These are phyloP conservation scores for Kalanchoe fedtschenkoi DNA, from an alignment of 164 flowering plant genomes.

Conservation along the genomic window DNA sequence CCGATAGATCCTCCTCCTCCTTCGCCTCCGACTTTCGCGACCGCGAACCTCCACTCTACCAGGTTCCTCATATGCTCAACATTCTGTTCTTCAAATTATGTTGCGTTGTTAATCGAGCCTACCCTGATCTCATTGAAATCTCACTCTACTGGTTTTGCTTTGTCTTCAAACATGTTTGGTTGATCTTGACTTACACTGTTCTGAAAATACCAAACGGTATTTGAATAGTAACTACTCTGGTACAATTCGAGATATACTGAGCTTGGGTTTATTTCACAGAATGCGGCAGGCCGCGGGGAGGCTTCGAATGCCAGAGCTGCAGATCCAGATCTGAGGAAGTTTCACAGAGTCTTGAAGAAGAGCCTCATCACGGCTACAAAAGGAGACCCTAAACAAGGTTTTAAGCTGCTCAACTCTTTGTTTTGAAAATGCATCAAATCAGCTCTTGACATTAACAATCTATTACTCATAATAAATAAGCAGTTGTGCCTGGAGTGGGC, in stretches of 20 bases:
- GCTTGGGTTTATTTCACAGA: constrained; percentile 19
- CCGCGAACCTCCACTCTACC: constrained; percentile 43
- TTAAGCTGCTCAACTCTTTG: background rate
- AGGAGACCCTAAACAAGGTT: constrained; percentile 36
- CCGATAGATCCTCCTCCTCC: constrained; percentile 74
- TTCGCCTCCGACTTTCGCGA: constrained; percentile 62
- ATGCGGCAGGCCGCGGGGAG: constrained; percentile 46
- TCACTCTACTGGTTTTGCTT: background rate
- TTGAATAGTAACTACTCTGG: background rate
- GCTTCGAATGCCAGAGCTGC: constrained; percentile 41
- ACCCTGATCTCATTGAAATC: background rate
- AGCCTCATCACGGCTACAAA: constrained; percentile 15
- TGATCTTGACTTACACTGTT: background rate
- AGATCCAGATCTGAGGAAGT: constrained; percentile 26
- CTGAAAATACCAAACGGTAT: too few relatives aligned
- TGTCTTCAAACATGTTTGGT: background rate
- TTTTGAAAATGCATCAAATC: background rate
- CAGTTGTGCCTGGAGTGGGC: constrained; percentile 17
- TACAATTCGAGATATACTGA: background rate
- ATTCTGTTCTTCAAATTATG: background rate
- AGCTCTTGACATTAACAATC: background rate
- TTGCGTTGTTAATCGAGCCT: background rate
- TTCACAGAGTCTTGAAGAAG: constrained; percentile 11
- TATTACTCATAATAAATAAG: constrained; percentile 4
- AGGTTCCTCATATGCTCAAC: constrained; percentile 28